These are phyloP conservation scores for Gossypioides kirkii DNA, from an alignment of 345 rosid genomes.

Conservation along the genomic window DNA sequence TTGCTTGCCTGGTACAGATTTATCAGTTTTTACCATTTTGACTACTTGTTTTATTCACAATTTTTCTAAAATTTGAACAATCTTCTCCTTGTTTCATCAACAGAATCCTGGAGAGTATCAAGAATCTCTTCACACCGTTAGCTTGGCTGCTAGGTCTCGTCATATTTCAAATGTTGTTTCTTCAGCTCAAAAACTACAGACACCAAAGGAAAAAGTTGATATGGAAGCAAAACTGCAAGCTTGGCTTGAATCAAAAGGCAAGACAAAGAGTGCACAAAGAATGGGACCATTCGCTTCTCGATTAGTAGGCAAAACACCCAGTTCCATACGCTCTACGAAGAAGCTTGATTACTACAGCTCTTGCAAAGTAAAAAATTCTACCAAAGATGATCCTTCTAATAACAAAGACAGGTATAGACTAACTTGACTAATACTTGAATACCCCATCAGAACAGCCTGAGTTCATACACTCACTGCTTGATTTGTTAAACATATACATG, in stretches of 20 bases:
- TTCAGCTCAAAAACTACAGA: slow-evolving; percentile 45
- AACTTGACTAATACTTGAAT: background rate
- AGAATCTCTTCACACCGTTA: slow-evolving; percentile 83
- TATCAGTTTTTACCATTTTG: background rate
- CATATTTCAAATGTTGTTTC: slow-evolving; percentile 56
- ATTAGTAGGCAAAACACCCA: slow-evolving; percentile 27
- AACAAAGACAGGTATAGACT: slow-evolving; percentile 40
- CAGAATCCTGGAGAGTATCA: slow-evolving; percentile 95
- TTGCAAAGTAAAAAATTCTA: slow-evolving; percentile 33
- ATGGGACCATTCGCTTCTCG: slow-evolving; percentile 42
- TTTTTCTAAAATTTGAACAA: background rate
- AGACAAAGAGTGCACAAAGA: slow-evolving; percentile 54
- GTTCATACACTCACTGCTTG: background rate
- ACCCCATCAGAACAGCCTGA: background rate
- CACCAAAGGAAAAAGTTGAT: slow-evolving; percentile 57
- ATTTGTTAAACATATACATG: slow-evolving; percentile 12
- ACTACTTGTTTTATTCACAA: background rate
- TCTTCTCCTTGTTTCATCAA: background rate
- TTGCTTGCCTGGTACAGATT: slow-evolving; percentile 75
- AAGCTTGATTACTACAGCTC: slow-evolving; percentile 36
- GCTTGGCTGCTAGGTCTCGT: slow-evolving; percentile 90
- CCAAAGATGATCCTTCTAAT: background rate
- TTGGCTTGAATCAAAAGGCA: slow-evolving; percentile 93
- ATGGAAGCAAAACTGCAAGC: slow-evolving; percentile 82
- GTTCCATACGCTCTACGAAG: slow-evolving; percentile 36